Evolutionary conservation across 2,329 filamentous ascomycete species (phyloP).

Genomic region (Exophiala viscosa): DNA sequence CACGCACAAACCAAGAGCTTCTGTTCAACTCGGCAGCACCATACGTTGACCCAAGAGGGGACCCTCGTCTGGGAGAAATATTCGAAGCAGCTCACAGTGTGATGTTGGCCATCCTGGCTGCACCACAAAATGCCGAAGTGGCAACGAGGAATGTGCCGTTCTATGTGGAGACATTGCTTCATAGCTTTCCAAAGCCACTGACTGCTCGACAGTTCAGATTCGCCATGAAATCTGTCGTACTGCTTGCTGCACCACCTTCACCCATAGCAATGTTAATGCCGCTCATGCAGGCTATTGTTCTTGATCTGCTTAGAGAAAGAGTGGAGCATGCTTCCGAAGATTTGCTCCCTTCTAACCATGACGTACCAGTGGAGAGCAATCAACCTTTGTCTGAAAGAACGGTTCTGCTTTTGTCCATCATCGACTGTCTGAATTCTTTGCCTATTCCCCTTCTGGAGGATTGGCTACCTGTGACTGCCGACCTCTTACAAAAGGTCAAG

Average conservation of each 20-base stretch:
- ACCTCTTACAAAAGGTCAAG: conserved; percentile 61
- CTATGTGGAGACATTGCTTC: conserved; percentile 77
- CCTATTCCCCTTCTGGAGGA: conserved; percentile 68
- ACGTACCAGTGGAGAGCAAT: conserved; percentile 32
- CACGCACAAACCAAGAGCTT: conserved; percentile 65
- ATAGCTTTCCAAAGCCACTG: conserved; percentile 72
- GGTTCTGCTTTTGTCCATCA: conserved; percentile 68
- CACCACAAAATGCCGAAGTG: conserved; percentile 70
- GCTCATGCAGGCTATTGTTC: conserved; percentile 70
- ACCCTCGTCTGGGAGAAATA: conserved; percentile 60
- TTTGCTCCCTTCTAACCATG: conserved; percentile 41
- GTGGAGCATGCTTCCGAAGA: conserved; percentile 54
- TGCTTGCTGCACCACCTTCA: conserved; percentile 76
- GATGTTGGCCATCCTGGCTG: conserved; percentile 73
- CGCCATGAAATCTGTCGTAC: conserved; percentile 80
- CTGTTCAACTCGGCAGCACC: conserved; percentile 70
- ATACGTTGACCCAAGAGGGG: conserved; percentile 64
- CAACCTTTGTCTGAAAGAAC: conserved; percentile 69
- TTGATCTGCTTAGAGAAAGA: conserved; percentile 72
- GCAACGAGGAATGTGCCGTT: conserved; percentile 71
- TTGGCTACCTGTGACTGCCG: conserved; percentile 71
- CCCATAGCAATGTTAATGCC: conserved; percentile 69
- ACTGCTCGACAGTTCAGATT: conserved; percentile 82
- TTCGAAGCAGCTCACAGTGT: conserved; percentile 87
- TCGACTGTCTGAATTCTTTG: conserved; percentile 74